phyloP scores from a whole-genome alignment of 2,329 filamentous ascomycete species.

The Akanthomyces uredinophilus region DNA sequence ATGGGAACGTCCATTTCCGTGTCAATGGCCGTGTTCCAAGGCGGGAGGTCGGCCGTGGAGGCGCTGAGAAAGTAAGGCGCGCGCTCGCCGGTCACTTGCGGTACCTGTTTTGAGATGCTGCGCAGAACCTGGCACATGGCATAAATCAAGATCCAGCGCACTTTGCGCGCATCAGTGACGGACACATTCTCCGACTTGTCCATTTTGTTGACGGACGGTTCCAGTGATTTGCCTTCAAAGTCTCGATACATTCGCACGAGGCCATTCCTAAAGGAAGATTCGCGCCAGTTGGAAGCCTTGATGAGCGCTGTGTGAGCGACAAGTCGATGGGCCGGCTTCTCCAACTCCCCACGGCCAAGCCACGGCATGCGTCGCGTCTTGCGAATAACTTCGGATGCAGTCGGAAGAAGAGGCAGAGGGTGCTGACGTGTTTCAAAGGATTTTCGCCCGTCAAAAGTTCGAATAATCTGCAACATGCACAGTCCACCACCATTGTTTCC shows the following conservation, averaged over 20 bases:
- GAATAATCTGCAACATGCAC: slow-evolving; percentile 63
- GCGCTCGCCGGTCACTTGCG: slow-evolving; percentile 53
- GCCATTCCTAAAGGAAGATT: slow-evolving; percentile 38
- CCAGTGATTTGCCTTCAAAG: slow-evolving; percentile 60
- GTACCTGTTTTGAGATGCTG: slow-evolving; percentile 55
- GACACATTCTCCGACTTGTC: slow-evolving; percentile 51
- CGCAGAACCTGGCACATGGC: slow-evolving; percentile 66
- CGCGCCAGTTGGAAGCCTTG: slow-evolving; percentile 43
- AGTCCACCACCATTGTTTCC: slow-evolving; percentile 59
- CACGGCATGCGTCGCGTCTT: slow-evolving; percentile 34
- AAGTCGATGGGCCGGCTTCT: slow-evolving; percentile 43
- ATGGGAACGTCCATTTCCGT: slow-evolving; percentile 9
- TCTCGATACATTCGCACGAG: slow-evolving; percentile 64
- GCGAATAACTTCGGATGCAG: neutral
- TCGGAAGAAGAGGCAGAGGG: slow-evolving; percentile 62
- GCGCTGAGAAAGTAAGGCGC: slow-evolving; percentile 54
- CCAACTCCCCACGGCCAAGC: slow-evolving; percentile 36
- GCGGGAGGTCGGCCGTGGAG: slow-evolving; percentile 37
- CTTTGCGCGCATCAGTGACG: slow-evolving; percentile 64
- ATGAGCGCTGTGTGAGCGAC: slow-evolving; percentile 48
- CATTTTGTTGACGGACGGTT: slow-evolving; percentile 40
- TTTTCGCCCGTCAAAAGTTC: slow-evolving; percentile 59
- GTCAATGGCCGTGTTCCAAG: slow-evolving; percentile 37
- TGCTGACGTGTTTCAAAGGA: slow-evolving; percentile 56
- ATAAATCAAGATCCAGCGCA: slow-evolving; percentile 75